Conservation (phyloP, 2,329 filamentous ascomycete species). For the Colletotrichum orbiculare region DNA sequence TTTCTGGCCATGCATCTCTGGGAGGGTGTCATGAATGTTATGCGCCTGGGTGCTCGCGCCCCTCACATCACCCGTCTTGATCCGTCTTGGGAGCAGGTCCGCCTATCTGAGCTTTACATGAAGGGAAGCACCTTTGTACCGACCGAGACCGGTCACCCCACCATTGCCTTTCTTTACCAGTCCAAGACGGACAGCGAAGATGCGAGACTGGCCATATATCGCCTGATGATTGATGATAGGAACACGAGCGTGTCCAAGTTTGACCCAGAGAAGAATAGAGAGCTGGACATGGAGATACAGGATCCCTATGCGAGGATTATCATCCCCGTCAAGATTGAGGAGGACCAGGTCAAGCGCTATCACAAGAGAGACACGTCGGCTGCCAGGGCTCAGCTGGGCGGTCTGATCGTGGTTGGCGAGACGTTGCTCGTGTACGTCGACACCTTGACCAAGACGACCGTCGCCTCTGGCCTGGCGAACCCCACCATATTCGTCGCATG, state of each 20-base stretch:
- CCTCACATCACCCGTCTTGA: conserved; percentile 56
- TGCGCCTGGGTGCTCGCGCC: conserved; percentile 61
- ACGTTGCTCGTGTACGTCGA: conserved; percentile 89
- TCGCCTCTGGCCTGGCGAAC: conserved; percentile 74
- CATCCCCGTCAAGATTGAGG: conserved; percentile 68
- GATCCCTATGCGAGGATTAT: conserved; percentile 69
- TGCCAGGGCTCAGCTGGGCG: conserved; percentile 71
- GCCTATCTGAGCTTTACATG: conserved; percentile 69
- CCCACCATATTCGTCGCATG: conserved; percentile 92
- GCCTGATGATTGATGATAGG: conserved; percentile 68
- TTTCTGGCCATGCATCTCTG: conserved; percentile 69
- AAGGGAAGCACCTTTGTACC: conserved; percentile 68
- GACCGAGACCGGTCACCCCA: conserved; percentile 67
- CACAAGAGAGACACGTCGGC: conserved; percentile 65
- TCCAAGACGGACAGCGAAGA: conserved; percentile 62
- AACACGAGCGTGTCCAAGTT: conserved; percentile 65
- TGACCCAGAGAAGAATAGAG: conserved; percentile 64
- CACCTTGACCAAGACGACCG: conserved; percentile 74
- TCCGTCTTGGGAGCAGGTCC: conserved; percentile 62
- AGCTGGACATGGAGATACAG: conserved; percentile 63
- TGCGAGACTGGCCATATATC: conserved; percentile 68
- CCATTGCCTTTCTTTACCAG: conserved; percentile 69
- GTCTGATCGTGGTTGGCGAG: conserved; percentile 80
- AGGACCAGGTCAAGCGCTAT: conserved; percentile 69
- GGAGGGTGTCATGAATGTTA: conserved; percentile 69